A percentile compares a stretch with the other conserved stretches of the same genome.
phyloP scores from a whole-genome alignment of 2,329 filamentous ascomycete species.

The Escovopsis sp. region DNA sequence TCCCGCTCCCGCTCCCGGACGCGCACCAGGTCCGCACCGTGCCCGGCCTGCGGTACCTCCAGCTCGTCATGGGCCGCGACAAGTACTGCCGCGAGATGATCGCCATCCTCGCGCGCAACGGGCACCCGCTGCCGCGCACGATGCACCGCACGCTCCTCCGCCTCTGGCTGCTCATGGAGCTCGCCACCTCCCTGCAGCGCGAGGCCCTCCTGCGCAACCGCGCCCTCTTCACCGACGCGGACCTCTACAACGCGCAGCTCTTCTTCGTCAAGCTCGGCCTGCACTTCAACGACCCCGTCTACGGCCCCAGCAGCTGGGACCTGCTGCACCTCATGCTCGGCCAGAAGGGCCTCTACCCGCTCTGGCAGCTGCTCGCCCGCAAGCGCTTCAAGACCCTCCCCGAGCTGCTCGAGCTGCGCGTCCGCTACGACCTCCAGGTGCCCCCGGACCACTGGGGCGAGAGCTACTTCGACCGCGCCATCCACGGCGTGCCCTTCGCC shows the following conservation, averaged over 20 bases:
- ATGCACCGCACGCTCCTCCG: slow-evolving; percentile 41
- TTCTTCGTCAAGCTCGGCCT: slow-evolving; percentile 62
- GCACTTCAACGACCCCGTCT: slow-evolving; percentile 49
- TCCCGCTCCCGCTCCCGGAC: no score
- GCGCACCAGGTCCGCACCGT: slow-evolving; percentile 30
- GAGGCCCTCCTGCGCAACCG: slow-evolving; percentile 36
- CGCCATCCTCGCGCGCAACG: slow-evolving; percentile 41
- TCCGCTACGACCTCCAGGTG: slow-evolving; percentile 41
- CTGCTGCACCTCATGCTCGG: slow-evolving; percentile 45
- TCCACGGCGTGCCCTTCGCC: slow-evolving; percentile 36
- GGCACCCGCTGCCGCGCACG: slow-evolving; percentile 37
- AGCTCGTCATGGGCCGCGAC: slow-evolving; percentile 48
- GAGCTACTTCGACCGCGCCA: slow-evolving; percentile 10
- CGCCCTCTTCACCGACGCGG: slow-evolving; percentile 39
- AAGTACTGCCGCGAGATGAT: slow-evolving; percentile 46
- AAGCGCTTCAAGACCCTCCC: slow-evolving; percentile 31
- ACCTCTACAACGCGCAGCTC: slow-evolving; percentile 46
- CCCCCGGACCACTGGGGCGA: slow-evolving; percentile 14
- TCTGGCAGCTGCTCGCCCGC: slow-evolving; percentile 46
- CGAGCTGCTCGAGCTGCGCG: slow-evolving; percentile 41
- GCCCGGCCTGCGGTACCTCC: slow-evolving; percentile 52
- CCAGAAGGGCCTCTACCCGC: slow-evolving; percentile 37
- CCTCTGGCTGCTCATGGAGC: slow-evolving; percentile 61
- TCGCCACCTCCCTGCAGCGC: slow-evolving; percentile 41
- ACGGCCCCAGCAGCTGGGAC: slow-evolving; percentile 33